Evolutionary conservation across 495 filamentous ascomycete genomes (phyloP).

Genomic region (Pyrenopolyporus hunteri): DNA sequence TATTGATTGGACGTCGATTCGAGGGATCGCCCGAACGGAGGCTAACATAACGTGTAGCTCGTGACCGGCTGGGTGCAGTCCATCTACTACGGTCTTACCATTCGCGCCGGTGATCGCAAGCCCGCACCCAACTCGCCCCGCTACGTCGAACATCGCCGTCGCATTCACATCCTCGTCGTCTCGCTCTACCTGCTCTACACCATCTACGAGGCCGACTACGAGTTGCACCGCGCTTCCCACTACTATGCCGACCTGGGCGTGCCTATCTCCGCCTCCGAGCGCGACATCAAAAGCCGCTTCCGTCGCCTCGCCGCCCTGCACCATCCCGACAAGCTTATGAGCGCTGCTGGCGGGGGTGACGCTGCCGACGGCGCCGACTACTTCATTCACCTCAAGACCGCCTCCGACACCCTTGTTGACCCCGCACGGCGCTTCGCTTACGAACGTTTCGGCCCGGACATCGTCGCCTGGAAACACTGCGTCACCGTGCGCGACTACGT

Average conservation of each 20-base stretch:
- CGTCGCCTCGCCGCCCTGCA: constrained; percentile 80
- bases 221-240: constrained; percentile 69
- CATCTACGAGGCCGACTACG: constrained; percentile 89
- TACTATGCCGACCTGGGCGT: constrained; percentile 81
- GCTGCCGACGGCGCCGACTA: constrained; percentile 61
- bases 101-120: constrained; percentile 86
- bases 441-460: constrained; percentile 84
- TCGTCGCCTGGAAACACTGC: constrained; percentile 71
- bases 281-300: constrained; percentile 82
- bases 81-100: constrained; percentile 86
- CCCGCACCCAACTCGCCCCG: constrained; percentile 74
- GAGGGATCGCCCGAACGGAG: not conserved
- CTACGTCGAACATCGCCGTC: constrained; percentile 73
- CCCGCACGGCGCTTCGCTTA: constrained; percentile 87
- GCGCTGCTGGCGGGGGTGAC: constrained; percentile 22
- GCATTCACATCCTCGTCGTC: constrained; percentile 83
- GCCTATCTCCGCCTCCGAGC: constrained; percentile 69
- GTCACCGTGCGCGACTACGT: constrained; percentile 77
- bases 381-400: constrained; percentile 82
- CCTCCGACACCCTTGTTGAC: constrained; percentile 82
- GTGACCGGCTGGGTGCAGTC: constrained; percentile 78
- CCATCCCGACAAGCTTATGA: constrained; percentile 85
- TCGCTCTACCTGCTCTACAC: constrained; percentile 87
- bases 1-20: not conserved
- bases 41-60: constrained; percentile 56